phyloP scores from a whole-genome alignment of 495 filamentous ascomycete species.

The Aspergillus egyptiacus region DNA sequence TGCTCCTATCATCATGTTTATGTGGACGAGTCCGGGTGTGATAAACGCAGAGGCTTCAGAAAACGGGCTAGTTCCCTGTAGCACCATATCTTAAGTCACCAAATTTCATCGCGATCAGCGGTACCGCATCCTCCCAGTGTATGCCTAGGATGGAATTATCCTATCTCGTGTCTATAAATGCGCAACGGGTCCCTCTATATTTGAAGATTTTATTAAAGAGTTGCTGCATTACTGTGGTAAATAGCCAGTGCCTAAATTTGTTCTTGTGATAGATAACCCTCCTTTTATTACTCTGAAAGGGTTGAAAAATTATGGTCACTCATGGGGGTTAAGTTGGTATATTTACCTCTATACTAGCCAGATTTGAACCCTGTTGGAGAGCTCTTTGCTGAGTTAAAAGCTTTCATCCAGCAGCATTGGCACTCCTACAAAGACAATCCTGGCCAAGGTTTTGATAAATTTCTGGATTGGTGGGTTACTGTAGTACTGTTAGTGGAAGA shows the following conservation, averaged over 20 bases:
- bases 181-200: not conserved
- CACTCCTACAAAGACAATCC: slow-evolving; percentile 24
- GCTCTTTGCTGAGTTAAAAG: slow-evolving; percentile 25
- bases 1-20: no score
- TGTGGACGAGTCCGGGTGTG: no score
- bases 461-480: slow-evolving; percentile 26
- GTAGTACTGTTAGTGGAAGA: slow-evolving; percentile 18
- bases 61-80: no score
- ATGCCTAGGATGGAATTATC: slow-evolving; percentile 35
- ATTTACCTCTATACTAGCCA: slow-evolving; percentile 20
- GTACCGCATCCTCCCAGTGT: slow-evolving; percentile 36
- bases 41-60: no score
- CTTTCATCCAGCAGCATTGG: slow-evolving; percentile 19
- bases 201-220: not conserved
- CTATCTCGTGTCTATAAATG: slow-evolving; percentile 12
- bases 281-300: no score
- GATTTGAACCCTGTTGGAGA: slow-evolving; percentile 29
- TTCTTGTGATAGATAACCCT: not conserved
- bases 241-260: not conserved
- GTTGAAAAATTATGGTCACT: no score
- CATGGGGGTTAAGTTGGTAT: no score
- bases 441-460: slow-evolving; percentile 27
- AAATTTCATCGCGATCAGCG: slow-evolving; percentile 14
- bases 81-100: no score
- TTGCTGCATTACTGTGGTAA: not conserved